These are phyloP conservation scores for Entonaema liquescens DNA, from an alignment of 495 filamentous ascomycete species.

Conservation along the genomic window DNA sequence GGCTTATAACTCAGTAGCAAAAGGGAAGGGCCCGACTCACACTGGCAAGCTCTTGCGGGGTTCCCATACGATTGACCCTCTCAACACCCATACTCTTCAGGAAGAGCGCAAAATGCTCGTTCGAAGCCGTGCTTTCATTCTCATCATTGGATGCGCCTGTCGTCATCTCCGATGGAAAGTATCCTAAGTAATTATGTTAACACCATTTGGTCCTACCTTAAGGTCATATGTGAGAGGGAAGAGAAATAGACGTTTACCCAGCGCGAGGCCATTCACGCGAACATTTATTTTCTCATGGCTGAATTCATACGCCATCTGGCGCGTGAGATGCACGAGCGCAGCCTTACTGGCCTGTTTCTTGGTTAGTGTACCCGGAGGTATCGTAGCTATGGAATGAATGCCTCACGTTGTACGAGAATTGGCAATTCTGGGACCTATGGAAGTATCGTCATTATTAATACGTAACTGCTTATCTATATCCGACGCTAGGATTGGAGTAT, in stretches of 20 bases:
- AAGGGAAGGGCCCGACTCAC: slow-evolving; percentile 19
- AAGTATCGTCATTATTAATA: slow-evolving; percentile 36
- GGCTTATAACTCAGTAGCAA: background rate
- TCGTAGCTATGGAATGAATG: background rate
- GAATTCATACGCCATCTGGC: slow-evolving; percentile 56
- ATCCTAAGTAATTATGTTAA: slow-evolving; percentile 22
- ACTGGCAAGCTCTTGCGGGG: slow-evolving; percentile 39
- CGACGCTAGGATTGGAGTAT: background rate
- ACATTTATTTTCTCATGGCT: slow-evolving; percentile 59
- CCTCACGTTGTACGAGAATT: slow-evolving; percentile 72
- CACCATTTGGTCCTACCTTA: background rate
- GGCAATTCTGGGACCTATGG: slow-evolving; percentile 66
- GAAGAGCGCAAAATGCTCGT: slow-evolving; percentile 10
- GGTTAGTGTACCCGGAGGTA: background rate
- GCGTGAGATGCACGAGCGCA: slow-evolving; percentile 74
- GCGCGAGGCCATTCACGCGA: slow-evolving; percentile 76
- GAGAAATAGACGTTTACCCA: slow-evolving; percentile 56
- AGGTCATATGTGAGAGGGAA: background rate
- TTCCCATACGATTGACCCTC: slow-evolving; percentile 43
- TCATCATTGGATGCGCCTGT: slow-evolving; percentile 59
- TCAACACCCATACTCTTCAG: slow-evolving; percentile 28
- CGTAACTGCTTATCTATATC: background rate
- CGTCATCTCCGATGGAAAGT: slow-evolving; percentile 77
- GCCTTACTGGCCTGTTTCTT: slow-evolving; percentile 68
- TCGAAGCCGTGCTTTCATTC: slow-evolving; percentile 54